Evolutionary conservation across 495 filamentous ascomycete genomes (phyloP).

Genomic region (Venustampulla echinocandica): DNA sequence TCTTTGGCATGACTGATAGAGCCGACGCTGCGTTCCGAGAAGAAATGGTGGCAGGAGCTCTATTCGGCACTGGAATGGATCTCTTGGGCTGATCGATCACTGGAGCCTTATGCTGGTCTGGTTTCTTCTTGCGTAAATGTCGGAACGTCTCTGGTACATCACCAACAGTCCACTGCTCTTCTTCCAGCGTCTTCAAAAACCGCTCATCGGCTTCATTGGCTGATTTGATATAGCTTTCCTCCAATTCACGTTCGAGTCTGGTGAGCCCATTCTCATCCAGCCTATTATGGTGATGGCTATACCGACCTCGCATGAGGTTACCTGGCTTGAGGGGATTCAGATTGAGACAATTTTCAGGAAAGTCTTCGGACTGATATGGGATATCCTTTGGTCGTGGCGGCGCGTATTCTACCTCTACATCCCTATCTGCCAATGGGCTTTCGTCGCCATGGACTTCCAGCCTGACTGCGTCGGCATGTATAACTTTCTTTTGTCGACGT

Average conservation of each 20-base stretch:
- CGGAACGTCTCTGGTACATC: constrained; percentile 29
- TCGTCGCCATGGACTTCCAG: constrained; percentile 34
- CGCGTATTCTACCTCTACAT: constrained; percentile 51
- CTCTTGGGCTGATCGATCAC: constrained; percentile 13
- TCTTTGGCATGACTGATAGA: constrained; percentile 25
- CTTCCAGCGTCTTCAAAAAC: constrained; percentile 47
- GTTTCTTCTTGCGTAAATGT: constrained; percentile 20
- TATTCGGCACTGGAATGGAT: constrained; percentile 21
- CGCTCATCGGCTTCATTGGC: constrained; percentile 50
- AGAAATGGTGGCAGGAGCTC: constrained; percentile 32
- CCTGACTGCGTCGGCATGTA: constrained; percentile 35
- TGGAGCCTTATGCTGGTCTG: constrained; percentile 24
- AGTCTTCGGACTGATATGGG: constrained; percentile 69
- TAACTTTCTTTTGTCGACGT: constrained; percentile 30
- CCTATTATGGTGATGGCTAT: constrained; percentile 54
- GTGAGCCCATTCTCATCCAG: constrained; percentile 61
- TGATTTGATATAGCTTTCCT: constrained; percentile 43
- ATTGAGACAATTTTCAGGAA: constrained; percentile 45
- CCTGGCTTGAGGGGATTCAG: constrained; percentile 36
- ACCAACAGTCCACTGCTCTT: constrained; percentile 41
- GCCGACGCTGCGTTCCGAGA: constrained; percentile 33
- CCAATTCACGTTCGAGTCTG: constrained; percentile 49
- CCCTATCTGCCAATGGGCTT: constrained; percentile 37
- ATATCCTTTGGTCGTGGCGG: constrained; percentile 47
- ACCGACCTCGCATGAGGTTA: constrained; percentile 63